phyloP scores from a whole-genome alignment of 2,329 filamentous ascomycete species.

The Fusarium begoniae region DNA sequence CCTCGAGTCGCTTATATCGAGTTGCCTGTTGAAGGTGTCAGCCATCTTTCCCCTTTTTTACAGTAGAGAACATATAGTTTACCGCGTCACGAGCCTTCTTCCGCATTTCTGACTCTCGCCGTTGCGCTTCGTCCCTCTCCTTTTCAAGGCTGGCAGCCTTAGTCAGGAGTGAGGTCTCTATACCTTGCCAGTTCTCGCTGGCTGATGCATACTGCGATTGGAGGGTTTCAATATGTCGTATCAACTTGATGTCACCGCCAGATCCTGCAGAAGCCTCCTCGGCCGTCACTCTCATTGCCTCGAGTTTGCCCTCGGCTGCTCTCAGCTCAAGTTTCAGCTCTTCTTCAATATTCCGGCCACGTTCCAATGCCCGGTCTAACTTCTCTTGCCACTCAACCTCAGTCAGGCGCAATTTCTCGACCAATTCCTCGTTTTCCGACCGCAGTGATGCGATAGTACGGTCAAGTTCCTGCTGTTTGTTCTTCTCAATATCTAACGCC shows the following conservation, averaged over 20 bases:
- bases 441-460: slow-evolving; percentile 70
- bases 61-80: slow-evolving; percentile 48
- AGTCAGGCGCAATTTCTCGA: slow-evolving; percentile 75
- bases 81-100: slow-evolving; percentile 89
- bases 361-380: slow-evolving; percentile 76
- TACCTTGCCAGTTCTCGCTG: slow-evolving; percentile 97
- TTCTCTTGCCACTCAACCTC: slow-evolving; percentile 78
- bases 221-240: slow-evolving; percentile 93
- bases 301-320: slow-evolving; percentile 87
- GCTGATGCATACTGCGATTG: slow-evolving; percentile 96
- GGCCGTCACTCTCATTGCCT: slow-evolving; percentile 82
- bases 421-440: slow-evolving; percentile 79
- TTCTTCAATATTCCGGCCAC: slow-evolving; percentile 71
- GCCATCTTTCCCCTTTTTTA: not conserved
- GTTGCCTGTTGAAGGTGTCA: slow-evolving; percentile 60
- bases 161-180: slow-evolving; percentile 85
- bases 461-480: slow-evolving; percentile 64
- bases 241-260: slow-evolving; percentile 84
- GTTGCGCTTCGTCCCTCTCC: slow-evolving; percentile 86
- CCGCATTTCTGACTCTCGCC: slow-evolving; percentile 85
- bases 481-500: slow-evolving; percentile 72
- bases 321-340: slow-evolving; percentile 83
- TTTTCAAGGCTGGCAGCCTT: slow-evolving; percentile 83
- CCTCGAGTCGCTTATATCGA: slow-evolving; percentile 74
- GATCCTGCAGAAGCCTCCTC: slow-evolving; percentile 90